Base-by-base conservation (phyloP, 805 yeast genomes). In the Saccharomycopsis malanga region DNA sequence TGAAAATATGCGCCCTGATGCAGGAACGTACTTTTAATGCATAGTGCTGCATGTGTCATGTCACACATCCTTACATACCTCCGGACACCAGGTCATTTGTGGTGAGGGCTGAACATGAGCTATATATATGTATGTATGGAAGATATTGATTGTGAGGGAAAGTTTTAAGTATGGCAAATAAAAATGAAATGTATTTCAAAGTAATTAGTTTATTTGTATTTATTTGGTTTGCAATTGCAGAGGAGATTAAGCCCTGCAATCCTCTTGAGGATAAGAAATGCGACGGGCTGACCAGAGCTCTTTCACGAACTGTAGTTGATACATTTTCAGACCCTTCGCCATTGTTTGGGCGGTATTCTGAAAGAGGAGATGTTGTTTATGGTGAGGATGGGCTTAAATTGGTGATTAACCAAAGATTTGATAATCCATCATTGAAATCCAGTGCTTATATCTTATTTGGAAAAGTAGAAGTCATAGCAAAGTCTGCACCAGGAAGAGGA, bases 361-460 rank as follows among this genome's bases (percentile, higher is more conserved):
- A 46, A 15, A 15, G 47, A 7, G 55, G 55, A 2, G 21, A 23
- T 10, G 30, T 70, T 2, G 68, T 66, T 40, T 65, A 61, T 57
- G 52, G 65, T 14, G 61, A 61, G 18, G 68, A 70, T 18, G 89
- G 89, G 2, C 61, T 78, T 7, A 57, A 58, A 22, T 61, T 83
- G 48, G 68, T 74, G 2, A 60, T 82, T 21, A 66, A 70, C 4
- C 64, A 72, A 50, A 59, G 73, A 41, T 75, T 68, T 45, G 83
- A 81, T 56, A 77, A 79, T 57, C 88, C 88, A 2, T 71, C 84
- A 2, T 61, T 81, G 38, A 68, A 67, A 53, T 79, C 86, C 7
- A 69, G 76, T 53, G 79, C 77, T 59, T 81, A 81, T 63, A 77
- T 83, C 49, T 78, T 83, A 82, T 83, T 77, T 61, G 89, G 89